Evolutionary conservation across 768 basidiomycete species (phyloP), one percentile per base, ranked within the genome.

Genomic region (Hygrocybe punicea): DNA sequence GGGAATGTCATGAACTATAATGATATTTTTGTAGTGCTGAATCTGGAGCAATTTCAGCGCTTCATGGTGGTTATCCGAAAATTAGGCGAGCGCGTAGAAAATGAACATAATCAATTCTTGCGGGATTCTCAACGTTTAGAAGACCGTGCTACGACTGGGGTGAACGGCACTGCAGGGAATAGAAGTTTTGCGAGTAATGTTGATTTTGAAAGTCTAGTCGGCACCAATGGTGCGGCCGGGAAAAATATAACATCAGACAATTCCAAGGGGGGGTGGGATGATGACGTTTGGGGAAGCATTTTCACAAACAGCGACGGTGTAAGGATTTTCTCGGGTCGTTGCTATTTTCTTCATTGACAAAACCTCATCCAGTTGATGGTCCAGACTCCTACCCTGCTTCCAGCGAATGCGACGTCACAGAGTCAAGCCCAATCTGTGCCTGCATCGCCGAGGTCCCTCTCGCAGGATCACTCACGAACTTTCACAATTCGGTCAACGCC

Each of bases 51-150:
- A 72, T 99, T 98, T 68, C 84, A 87, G 61, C 84, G 89, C 6
- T 98, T 98, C 72, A 98, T 98, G 93, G 71, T 72, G 8, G 88
- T 89, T 39, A 91, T 92, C 33, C 81, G 78, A 56, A 87, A 84
- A 69, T 77, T 87, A 3, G 84, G 91, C 16, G 85, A 90, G 24
- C 85, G 96, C 7, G 95, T 99, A 9, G 93, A 98, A 72, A 82
- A 82, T 62, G 97, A 98, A 69, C 97, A 98, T 62, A 78, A 87
- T 57, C 90, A 93, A 64, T 96, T 94, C 69, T 78, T 99, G 8
- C 86, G 92, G 37, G 97, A 98, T 68, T 89, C 93, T 1, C 93
- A 94, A 62, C 81, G 95, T 29, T 77, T 95, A 19, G 94, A 97
- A 66, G 91, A 93, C 66, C 85, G 80, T 24, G 88, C 84, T 40